Base-by-base conservation (phyloP, 2,329 filamentous ascomycete species). In the Metarhizium brunneum region DNA sequence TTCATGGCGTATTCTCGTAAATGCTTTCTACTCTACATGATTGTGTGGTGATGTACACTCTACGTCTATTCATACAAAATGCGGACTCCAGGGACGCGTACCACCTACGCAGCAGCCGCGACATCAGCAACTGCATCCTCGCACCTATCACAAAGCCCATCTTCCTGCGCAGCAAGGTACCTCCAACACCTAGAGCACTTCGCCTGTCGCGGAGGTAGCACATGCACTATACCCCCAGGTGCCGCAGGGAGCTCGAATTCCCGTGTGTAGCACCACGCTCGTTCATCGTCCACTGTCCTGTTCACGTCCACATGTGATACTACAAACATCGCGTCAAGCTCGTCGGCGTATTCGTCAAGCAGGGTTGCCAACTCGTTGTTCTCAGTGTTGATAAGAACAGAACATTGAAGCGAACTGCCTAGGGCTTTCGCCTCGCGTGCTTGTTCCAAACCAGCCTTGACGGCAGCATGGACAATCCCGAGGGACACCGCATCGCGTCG, bases 151-250 rank as follows among this genome's bases (percentile, higher is more conserved):
- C 92, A 97, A 18, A 95, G 72, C 43, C 74, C 69, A 18, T 87
- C 83, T 62, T 86, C 78, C 50, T 72, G 71, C n/a, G 80, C 75
- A n/a, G 87, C 85, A 29, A 87, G 78, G 69, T 90, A 95, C 59
- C 87, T 83, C 94, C 94, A 99, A 72, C 94, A 99, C 52, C 94
- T 79, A 1, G 82, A 78, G 68, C 94, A 99, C 70, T 97, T 99
- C 50, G 77, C 72, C 13, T 76, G 64, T 61, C 63, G 68, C 1
- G 81, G 81, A 56, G 81, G 77, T 52, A 77, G 61, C 25, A 79
- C 75, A 60, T 72, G 70, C 25, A 75, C 76, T 35, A 62, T 71
- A 38, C 71, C 73, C 56, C 61, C 62, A 18, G 52, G 42, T 6
- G 57, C 54, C 30, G 67, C 74, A 43, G 66, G 64, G 2, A 75